Evolutionary conservation across 2,329 filamentous ascomycete genomes (phyloP), one percentile per base, ranked within the genome.

Genomic region (Polychaeton citri): DNA sequence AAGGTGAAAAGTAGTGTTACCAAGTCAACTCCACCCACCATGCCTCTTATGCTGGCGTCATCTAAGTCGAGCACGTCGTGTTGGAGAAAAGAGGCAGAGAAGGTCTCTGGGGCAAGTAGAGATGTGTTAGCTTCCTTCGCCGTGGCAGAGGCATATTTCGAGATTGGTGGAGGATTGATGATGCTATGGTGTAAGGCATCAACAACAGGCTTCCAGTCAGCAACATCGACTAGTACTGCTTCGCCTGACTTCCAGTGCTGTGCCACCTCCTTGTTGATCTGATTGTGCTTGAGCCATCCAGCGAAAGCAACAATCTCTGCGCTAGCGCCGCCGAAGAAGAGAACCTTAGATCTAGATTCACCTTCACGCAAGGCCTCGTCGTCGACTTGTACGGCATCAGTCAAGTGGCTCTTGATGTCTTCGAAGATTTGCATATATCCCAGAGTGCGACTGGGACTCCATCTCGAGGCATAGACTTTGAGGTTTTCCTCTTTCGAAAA

Each of bases 1-100:
- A 96, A 71, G 0, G 88, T 95, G 66, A 96, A 98, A 61, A 96
- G 74, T 9, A 96, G 62, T 0, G 87, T 94, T 10, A 93, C 65
- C 1, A 95, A 45, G 20, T 58, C 45, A 1, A 56, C 51, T 6
- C 44, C 43, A 10, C 48, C 21, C 5, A 61, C 46, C 5, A 60
- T 24, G 0, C 45, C 38, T 5, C 44, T 35, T 1, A 73, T 43
- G 2, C 58, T 51, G 1, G 53, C 42, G 3, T 61, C 51, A 0
- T 60, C 46, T 7, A 62, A 48, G 2, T 52, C 49, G 1, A 78
- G 59, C 3, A 75, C 52, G 48, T 79, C 71, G 19, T 61, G 48
- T 36, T 71, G 66, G 12, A 57, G 52, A 42, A 74, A 74, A 0
- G 45, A 40, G 6, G 68, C 52, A 1, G 45, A 40, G 36, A 64